A percentile compares a stretch with the other conserved stretches of the same genome.
Evolutionary conservation across 148 eudicot genomes (phyloP).

Genomic region (Rhododendron molle): DNA sequence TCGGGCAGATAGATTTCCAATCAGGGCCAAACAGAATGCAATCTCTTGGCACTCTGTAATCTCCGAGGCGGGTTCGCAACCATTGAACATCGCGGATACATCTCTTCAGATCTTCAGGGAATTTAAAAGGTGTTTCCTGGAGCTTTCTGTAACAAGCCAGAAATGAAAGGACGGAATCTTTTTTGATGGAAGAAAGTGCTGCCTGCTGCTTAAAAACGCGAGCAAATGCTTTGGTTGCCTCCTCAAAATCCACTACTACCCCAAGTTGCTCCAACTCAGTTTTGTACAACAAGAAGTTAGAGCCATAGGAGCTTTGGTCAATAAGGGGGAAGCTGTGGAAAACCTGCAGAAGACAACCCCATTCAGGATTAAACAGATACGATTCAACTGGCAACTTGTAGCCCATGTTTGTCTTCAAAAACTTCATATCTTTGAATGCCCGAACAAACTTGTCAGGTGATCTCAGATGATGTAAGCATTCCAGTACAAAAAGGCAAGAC

Average conservation of each 20-base stretch:
- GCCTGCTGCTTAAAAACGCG: constrained; percentile 39
- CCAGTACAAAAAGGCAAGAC: constrained; percentile 35
- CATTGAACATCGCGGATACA: constrained; percentile 40
- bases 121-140: neutral
- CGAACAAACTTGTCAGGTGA: constrained; percentile 25
- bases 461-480: constrained; percentile 24
- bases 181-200: constrained; percentile 21
- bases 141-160: constrained; percentile 37
- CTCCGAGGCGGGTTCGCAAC: constrained; percentile 52
- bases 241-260: constrained; percentile 42
- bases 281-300: constrained; percentile 22
- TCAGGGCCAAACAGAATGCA: constrained; percentile 45
- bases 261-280: constrained; percentile 37
- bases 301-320: constrained; percentile 43
- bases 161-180: constrained; percentile 32
- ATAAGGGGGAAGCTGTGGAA: constrained; percentile 38
- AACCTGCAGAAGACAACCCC: constrained; percentile 57
- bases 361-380: constrained; percentile 33
- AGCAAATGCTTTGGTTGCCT: constrained; percentile 35
- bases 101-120: constrained; percentile 28
- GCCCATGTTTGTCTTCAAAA: constrained; percentile 44
- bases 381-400: constrained; percentile 41
- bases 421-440: constrained; percentile 31
- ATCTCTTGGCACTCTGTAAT: constrained; percentile 39
- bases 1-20: constrained; percentile 43